Base-by-base conservation (phyloP, 768 basidiomycete genomes). In the Termitomyces sp. region DNA sequence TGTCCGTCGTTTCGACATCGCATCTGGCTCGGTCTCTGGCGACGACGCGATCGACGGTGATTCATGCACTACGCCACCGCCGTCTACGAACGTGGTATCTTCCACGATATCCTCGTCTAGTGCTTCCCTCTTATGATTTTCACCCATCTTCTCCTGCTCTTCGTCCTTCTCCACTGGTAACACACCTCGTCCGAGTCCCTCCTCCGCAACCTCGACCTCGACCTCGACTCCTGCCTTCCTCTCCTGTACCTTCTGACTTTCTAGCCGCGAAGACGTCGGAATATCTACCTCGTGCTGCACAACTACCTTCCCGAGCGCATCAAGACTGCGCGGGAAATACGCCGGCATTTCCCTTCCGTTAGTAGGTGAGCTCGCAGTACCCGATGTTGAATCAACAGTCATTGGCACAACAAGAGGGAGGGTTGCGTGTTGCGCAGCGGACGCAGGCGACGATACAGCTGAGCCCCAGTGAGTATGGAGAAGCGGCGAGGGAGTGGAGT, bases 401-500 rank as follows among this genome's bases (percentile, higher is more conserved):
- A 41, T 20, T 10, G 16, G 8, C 18, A 24, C n/a, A 10, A 9
- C n/a, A 36, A 10, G 45, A 5, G 57, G 53, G 18, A 51, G n/a
- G 16, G 49, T 18, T n/a, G 37, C 60, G 62, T 18, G 70, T 71
- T 29, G 65, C 42, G 20, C 13, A 58, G 59, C 24, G 51, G 64
- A 56, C 18, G 60, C 52, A 3, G 69, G 69, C 13, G 73, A 74
- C 4, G 66, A 66, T 1, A 69, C 48, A 0, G 75, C 70, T 26
- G 74, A 71, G 4, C 68, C 73, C 75, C 74, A 77, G 7, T 64
- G 70, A 22, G 77, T 76, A 56, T 77, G 74, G 1, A 76, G 66
- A 13, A 78, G 69, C 0, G 75, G 75, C 5, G 75, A 72, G 41
- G 65, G 67, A 9, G 53, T 29, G 4, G 47, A 49, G 12, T 28